Conservation (phyloP, 1,139 yeast species). For the Taphrina pruni region DNA sequence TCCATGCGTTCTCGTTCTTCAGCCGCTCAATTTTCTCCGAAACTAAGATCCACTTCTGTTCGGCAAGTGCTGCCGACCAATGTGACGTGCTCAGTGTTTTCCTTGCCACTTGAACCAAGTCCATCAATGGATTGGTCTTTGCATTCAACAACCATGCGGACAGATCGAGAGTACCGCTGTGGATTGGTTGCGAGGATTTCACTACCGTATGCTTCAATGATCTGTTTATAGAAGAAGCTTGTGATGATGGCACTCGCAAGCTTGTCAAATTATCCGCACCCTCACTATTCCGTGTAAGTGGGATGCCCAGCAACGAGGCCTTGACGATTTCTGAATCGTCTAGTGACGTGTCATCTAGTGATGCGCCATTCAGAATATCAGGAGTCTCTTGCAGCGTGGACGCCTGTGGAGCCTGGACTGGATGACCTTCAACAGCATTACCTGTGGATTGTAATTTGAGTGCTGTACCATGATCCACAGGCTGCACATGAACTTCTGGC, state of each 20-base stretch:
- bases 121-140: constrained; percentile 83
- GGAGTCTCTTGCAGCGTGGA: background rate
- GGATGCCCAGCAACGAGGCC: constrained; percentile 31
- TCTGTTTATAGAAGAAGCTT: background rate
- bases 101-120: constrained; percentile 80
- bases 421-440: background rate
- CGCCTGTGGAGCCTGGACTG: background rate
- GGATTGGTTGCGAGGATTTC: constrained; percentile 1
- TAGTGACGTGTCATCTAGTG: constrained; percentile 11
- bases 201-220: constrained; percentile 24
- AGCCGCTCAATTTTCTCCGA: constrained; percentile 91
- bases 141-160: constrained; percentile 83
- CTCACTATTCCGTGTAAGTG: constrained; percentile 18
- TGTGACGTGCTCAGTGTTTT: constrained; percentile 84
- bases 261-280: background rate
- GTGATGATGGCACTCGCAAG: background rate
- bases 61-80: constrained; percentile 84
- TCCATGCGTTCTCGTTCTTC: constrained; percentile 87
- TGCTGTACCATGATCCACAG: constrained; percentile 23
- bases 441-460: background rate
- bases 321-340: constrained; percentile 22
- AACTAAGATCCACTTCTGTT: constrained; percentile 90
- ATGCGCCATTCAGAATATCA: background rate
- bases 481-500: constrained; percentile 36
- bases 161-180: constrained; percentile 58